These are phyloP conservation scores for Cenococcum geophilum DNA, from an alignment of 495 filamentous ascomycete genomes.

Conservation along the genomic window DNA sequence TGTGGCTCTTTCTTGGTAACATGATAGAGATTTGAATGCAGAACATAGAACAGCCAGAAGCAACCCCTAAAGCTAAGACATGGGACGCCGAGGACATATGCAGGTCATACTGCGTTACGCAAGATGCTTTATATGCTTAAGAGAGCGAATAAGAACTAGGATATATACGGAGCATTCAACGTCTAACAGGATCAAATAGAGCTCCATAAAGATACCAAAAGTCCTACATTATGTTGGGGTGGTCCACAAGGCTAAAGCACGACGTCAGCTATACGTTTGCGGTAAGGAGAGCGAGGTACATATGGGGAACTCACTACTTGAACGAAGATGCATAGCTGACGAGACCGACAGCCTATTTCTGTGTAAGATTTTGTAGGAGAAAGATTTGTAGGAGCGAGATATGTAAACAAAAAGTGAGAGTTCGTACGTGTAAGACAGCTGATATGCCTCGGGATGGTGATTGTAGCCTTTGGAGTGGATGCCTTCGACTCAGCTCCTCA, in stretches of 20 bases:
- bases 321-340: slow-evolving; percentile 63
- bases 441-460: slow-evolving; percentile 69
- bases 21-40: slow-evolving; percentile 1
- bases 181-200: no score
- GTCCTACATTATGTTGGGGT: slow-evolving; percentile 42
- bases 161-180: not conserved
- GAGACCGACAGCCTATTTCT: slow-evolving; percentile 48
- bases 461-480: slow-evolving; percentile 65
- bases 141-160: not conserved
- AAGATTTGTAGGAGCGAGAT: slow-evolving; percentile 19
- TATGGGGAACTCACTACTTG: slow-evolving; percentile 47
- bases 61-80: no score
- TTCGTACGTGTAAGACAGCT: slow-evolving; percentile 59
- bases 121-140: slow-evolving; percentile 3
- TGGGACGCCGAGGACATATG: no score
- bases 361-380: not conserved
- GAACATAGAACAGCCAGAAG: no score
- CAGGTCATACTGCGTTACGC: no score
- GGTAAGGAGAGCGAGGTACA: not conserved
- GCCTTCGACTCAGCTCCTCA: slow-evolving; percentile 34
- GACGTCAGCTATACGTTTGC: slow-evolving; percentile 9
- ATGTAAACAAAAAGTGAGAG: no score
- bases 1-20: slow-evolving; percentile 5
- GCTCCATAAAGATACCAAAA: not conserved
- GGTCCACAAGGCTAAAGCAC: slow-evolving; percentile 36